Evolutionary conservation across 1,139 yeast species (phyloP), one percentile per base, ranked within the genome.

Genomic region (Candida anutae): DNA sequence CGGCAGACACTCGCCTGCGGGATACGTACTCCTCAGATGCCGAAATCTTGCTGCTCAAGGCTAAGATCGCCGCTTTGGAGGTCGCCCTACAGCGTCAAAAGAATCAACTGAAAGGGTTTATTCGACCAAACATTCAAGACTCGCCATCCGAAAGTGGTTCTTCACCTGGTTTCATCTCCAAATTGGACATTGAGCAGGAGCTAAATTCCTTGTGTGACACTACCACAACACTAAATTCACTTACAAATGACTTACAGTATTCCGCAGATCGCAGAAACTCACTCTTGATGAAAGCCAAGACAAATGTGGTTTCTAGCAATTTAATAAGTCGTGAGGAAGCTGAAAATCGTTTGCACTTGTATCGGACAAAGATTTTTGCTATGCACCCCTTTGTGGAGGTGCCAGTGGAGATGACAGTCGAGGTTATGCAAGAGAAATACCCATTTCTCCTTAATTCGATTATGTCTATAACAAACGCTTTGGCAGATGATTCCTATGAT

Each of bases 381-480:
- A 41, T 48, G 8, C 69, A 67, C 40, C 84, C 87, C 3, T 63
- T 78, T 26, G 66, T 83, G 12, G 64, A 58, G 18, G 45, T 82
- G 3, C 70, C 75, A 0, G 51, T 45, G 0, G 53, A 58, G 15
- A 34, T 59, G 11, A 50, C 70, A 2, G 62, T 71, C 3, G 73
- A 68, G 11, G 59, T 58, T 13, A 45, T 85, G 28, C 59, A 77
- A 27, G 46, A 46, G 6, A 53, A 63, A 2, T 66, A 63, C 28
- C 94, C 94, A 2, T 59, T 70, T 23, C 50, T 85, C 26, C 73
- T 83, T 39, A 68, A 77, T 27, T 62, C 82, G 1, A 55, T 84
- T 14, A 71, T 85, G 71, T 67, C 83, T 1, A 66, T 76, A 9
- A 58, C 83, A 1, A 72, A 80, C 5, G 48, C 66, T 21, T 53